Base-by-base conservation (phyloP, 1,139 yeast genomes). In the Diutina sp. region DNA sequence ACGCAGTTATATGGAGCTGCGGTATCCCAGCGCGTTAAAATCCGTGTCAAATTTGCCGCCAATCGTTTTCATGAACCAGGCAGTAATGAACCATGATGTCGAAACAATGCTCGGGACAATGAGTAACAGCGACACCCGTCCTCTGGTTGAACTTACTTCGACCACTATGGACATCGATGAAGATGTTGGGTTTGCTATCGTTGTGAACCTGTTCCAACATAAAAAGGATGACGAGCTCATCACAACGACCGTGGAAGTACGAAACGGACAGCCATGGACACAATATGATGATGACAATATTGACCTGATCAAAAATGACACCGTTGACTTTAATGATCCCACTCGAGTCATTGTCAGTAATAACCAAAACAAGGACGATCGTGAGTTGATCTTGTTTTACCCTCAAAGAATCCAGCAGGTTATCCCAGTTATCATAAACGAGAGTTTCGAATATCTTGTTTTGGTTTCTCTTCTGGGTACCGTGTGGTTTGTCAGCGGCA, bases 401-500 rank as follows among this genome's bases (percentile, higher is more conserved):
- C 80, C 80, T 1, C 75, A 61, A 61, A 69, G 70, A 57, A 71
- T 77, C 21, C 80, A 76, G 58, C 79, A 76, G 58, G 72, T 71
- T 1, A 58, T 72, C 6, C 77, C 78, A 4, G 61, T 74, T 7
- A 60, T 71, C 6, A 57, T 70, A 12, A 68, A 70, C 30, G 64
- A 63, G 1, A 60, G 58, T 7, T 64, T 76, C 38, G 63, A 63
- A 21, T 78, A 69, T 58, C 76, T 79, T 74, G 79, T 75, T n/a
- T 69, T 91, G 45, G 83, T 86, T 4, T 82, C 96, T 0, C 90
- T 93, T 29, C 79, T 83, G 54, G 90, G 90, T 1, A 77, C 82
- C 4, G 61, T 82, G 3, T 88, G 87, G 65, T 79, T 96, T 72
- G 79, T 95, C 0, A 78, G 84, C 12, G 81, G 87, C 2, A 63